These are phyloP conservation scores for Escovopsis sp. DNA, from an alignment of 2,329 filamentous ascomycete genomes.

Conservation along the genomic window DNA sequence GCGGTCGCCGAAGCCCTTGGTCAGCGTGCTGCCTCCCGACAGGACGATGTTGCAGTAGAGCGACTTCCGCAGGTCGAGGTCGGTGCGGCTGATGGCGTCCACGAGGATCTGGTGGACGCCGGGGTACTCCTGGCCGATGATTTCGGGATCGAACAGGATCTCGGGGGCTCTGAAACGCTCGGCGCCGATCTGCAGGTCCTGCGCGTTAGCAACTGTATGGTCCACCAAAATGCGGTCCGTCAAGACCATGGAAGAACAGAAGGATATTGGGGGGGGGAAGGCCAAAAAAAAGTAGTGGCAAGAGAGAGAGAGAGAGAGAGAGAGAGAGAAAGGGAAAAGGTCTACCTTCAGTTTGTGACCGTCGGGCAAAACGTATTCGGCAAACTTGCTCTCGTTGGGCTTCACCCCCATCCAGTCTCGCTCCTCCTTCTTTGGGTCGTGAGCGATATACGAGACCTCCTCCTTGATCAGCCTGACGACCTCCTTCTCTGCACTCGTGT, in stretches of 20 bases:
- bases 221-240: no score
- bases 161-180: slow-evolving; percentile 94
- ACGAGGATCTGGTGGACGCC: slow-evolving; percentile 97
- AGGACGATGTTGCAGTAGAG: slow-evolving; percentile 95
- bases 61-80: slow-evolving; percentile 87
- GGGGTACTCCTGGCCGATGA: slow-evolving; percentile 92
- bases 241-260: no score
- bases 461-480: slow-evolving; percentile 97
- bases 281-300: no score
- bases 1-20: slow-evolving; percentile 90
- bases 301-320: no score
- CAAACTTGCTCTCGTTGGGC: slow-evolving; percentile 59
- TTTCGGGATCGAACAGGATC: slow-evolving; percentile 93
- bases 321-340: no score
- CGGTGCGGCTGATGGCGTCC: slow-evolving; percentile 86
- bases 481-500: slow-evolving; percentile 97
- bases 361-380: slow-evolving; percentile 83
- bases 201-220: background rate
- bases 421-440: slow-evolving; percentile 85
- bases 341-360: slow-evolving; percentile 80
- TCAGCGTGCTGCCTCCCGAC: slow-evolving; percentile 88
- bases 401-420: slow-evolving; percentile 85
- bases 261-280: no score
- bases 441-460: slow-evolving; percentile 77
- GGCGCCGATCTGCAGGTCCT: slow-evolving; percentile 54